Evolutionary conservation across 441 rosid genomes (phyloP), one percentile per base, ranked within the genome.

Genomic region (Arabidopsis lyrata): DNA sequence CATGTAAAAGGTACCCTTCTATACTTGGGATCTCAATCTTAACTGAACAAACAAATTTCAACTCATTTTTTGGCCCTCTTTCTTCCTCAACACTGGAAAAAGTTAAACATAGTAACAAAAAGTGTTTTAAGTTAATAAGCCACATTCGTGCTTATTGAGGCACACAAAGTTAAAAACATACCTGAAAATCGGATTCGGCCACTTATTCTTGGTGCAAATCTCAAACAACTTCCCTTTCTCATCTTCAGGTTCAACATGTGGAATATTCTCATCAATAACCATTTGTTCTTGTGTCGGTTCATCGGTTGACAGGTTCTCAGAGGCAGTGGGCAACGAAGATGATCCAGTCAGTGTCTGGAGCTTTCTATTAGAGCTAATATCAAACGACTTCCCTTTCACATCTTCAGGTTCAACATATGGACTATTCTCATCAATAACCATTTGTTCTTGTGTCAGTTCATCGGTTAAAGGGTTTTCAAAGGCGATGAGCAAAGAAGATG

Each of bases 171-270:
- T 18, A 58, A 36, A 44, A 59, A 9, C 77, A 22, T 82, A 86
- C 93, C 59, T 74, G 86, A 80, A 90, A 47, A 1, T 55, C 1
- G 93, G 96, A 39, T 81, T 82, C 12, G 82, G 63, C 93, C 91
- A 88, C 66, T 82, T 85, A 38, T 80, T 80, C 76, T 77, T 88
- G 75, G 22, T 1, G 29, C 96, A 86, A n/a, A 86, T 75, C 38
- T 83, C 78, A 41, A 78, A 47, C 20, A 16, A 47, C 24, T 16
- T 47, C 14, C 54, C 54, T 49, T 20, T 49, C 14, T 4, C 85
- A 11, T 74, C 80, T 61, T 82, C 78, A 7, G 84, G 82, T 65
- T 81, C 79, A 20, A 86, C 79, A 76, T 84, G 82, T 16, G 75
- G 74, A 6, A 70, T 39, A 7, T 61, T 83, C n/a, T 72, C 35